Percentiles rank a stretch among this genome's conserved stretches.
Conservation (phyloP, 306 rosid genomes). For the Erythrophleum fordii region DNA sequence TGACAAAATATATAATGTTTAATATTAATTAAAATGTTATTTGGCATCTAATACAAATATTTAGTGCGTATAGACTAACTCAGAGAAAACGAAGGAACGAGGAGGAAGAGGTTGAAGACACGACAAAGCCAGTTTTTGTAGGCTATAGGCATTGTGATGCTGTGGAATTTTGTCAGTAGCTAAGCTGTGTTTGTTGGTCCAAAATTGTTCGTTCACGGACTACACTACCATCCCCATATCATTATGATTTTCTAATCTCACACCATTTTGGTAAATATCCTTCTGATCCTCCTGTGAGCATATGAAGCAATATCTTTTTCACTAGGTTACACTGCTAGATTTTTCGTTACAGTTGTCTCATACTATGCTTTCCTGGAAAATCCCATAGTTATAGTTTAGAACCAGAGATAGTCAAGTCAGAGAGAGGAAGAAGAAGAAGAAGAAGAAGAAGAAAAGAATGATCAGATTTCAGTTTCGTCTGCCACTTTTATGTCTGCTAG, state of each 20-base stretch:
- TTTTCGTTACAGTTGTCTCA: conserved; percentile 31
- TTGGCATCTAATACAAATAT: neutral
- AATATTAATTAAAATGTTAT: too few species aligned
- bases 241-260: neutral
- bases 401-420: conserved; percentile 21
- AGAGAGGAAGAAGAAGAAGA: neutral
- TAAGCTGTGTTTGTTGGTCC: conserved; percentile 38
- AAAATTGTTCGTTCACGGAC: conserved; percentile 50
- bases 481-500: conserved; percentile 29
- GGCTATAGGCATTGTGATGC: conserved; percentile 32
- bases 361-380: conserved; percentile 30
- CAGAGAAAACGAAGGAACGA: conserved; percentile 26
- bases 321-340: neutral
- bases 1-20: too few species aligned
- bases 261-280: conserved; percentile 36
- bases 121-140: conserved; percentile 53
- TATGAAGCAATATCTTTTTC: conserved; percentile 43
- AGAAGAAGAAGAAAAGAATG: conserved; percentile 30
- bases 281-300: conserved; percentile 36
- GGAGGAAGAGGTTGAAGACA: conserved; percentile 43
- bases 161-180: conserved; percentile 54
- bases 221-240: conserved; percentile 30
- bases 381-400: neutral
- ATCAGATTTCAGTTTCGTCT: conserved; percentile 14
- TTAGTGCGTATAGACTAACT: neutral